Conservation (phyloP, 257 asterid genomes). For the Solanum sparsipilum region DNA sequence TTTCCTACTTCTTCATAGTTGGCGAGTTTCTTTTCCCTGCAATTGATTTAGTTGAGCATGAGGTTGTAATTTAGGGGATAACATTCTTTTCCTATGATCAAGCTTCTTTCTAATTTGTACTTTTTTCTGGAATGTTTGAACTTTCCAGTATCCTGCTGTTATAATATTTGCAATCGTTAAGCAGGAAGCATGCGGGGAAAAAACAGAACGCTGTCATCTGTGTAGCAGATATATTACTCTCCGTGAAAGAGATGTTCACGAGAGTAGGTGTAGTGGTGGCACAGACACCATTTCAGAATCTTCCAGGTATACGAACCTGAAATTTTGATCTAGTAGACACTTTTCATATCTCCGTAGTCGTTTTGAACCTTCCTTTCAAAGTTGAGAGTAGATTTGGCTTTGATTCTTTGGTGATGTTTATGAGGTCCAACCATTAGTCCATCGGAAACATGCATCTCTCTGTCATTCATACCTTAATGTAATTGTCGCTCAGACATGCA, state of each 20-base stretch:
- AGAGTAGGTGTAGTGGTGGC: conserved; percentile 47
- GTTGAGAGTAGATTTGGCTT: background rate
- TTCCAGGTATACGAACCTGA: conserved; percentile 43
- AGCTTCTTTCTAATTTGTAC: background rate
- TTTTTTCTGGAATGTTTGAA: background rate
- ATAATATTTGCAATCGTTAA: conserved; percentile 1
- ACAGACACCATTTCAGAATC: conserved; percentile 55
- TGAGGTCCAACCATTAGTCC: background rate
- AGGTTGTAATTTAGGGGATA: conserved; percentile 30
- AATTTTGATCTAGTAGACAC: background rate
- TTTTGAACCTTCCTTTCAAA: background rate
- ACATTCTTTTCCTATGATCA: background rate
- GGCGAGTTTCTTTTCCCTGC: conserved; percentile 92
- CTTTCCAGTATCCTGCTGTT: background rate
- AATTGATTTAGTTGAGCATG: conserved; percentile 76
- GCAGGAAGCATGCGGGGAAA: conserved; percentile 90
- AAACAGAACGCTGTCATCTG: conserved; percentile 62
- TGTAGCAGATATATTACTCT: conserved; percentile 81
- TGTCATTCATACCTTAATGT: background rate
- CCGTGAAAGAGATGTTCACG: conserved; percentile 62
- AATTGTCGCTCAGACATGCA: background rate
- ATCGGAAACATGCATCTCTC: background rate
- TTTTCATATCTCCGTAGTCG: background rate
- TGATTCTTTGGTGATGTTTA: background rate
- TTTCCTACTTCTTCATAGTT: background rate